Base-by-base conservation (phyloP, 2,329 filamentous ascomycete genomes). In the Colletotrichum ledebouriae region DNA sequence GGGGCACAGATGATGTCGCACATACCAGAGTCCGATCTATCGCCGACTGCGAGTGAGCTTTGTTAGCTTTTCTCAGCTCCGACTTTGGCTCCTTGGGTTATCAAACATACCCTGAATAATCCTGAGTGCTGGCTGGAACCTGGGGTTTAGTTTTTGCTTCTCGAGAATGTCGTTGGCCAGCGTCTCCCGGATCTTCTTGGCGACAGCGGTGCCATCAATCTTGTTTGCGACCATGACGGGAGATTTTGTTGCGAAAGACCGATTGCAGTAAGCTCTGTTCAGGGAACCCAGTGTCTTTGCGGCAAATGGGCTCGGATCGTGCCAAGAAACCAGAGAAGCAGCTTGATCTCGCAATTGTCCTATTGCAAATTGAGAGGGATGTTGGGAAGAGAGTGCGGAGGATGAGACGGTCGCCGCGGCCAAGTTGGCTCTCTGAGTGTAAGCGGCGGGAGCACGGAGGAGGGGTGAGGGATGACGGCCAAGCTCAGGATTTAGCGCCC, bases 131-230 rank as follows among this genome's bases (percentile, higher is more conserved):
- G 96, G 96, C 82, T 91, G 90, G 85, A 94, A 99, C 74, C 94
- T 88, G 46, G 95, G 92, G 79, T 98, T 98, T 70, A 85, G 81
- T 81, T 89, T 87, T 81, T 98, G 95, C 78, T 90, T 92, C 78
- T 92, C 85, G 73, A 89, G 87, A 80, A 99, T 97, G 81, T 98
- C 91, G 53, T 83, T 84, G 75, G 91, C 91, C 75, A 99, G 87
- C 70, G 87, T 87, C 83, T 94, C 93, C 70, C 96, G 91, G 78
- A 98, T 97, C 78, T 85, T 87, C 85, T 95, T 97, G 74, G 96
- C 96, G 83, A 98, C 94, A 78, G 93, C 94, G 64, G 91, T 97
- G 84, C 96, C 96, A 84, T 99, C 96, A 76, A 99, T 96, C 85
- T 94, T 97, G 75, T 87, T 89, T 73, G 94, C 95, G 74, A 89